A percentile compares a stretch with the other conserved stretches of the same genome.
Conservation (phyloP, 441 rosid species). For the Euphorbia celastroides region DNA sequence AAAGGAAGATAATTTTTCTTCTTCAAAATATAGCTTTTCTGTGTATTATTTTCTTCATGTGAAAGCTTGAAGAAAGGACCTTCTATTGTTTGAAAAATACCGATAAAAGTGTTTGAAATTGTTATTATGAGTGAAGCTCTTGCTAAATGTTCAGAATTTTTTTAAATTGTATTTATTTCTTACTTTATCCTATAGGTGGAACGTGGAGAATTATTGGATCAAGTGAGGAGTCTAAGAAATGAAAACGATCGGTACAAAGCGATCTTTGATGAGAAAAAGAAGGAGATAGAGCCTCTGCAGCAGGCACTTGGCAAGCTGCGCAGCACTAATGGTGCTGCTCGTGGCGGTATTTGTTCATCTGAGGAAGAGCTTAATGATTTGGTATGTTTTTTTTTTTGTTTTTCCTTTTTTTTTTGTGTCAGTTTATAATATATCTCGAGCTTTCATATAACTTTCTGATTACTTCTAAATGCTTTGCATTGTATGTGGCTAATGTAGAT, state of each 20-base stretch:
- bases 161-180: not conserved
- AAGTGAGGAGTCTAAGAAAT: slow-evolving; percentile 47
- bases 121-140: no score
- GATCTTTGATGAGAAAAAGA: slow-evolving; percentile 57
- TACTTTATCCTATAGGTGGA: slow-evolving; percentile 39
- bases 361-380: slow-evolving; percentile 79
- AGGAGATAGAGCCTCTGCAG: slow-evolving; percentile 81
- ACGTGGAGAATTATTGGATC: slow-evolving; percentile 41
- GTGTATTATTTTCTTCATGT: no score
- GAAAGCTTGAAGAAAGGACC: no score
- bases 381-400: slow-evolving; percentile 39
- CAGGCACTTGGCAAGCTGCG: slow-evolving; percentile 92
- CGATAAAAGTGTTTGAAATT: no score
- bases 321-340: slow-evolving; percentile 36
- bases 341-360: slow-evolving; percentile 75
- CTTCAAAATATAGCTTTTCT: no score
- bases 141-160: not conserved
- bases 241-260: slow-evolving; percentile 57
- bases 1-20: no score
- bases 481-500: slow-evolving; percentile 49
- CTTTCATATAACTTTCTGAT: not conserved
- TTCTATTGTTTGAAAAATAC: no score
- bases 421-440: not conserved
- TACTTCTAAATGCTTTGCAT: slow-evolving; percentile 16
- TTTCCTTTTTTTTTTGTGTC: not conserved